A percentile compares a stretch with the other conserved stretches of the same genome.
phyloP scores from a whole-genome alignment of 345 rosid genomes.

The Reutealis trisperma region DNA sequence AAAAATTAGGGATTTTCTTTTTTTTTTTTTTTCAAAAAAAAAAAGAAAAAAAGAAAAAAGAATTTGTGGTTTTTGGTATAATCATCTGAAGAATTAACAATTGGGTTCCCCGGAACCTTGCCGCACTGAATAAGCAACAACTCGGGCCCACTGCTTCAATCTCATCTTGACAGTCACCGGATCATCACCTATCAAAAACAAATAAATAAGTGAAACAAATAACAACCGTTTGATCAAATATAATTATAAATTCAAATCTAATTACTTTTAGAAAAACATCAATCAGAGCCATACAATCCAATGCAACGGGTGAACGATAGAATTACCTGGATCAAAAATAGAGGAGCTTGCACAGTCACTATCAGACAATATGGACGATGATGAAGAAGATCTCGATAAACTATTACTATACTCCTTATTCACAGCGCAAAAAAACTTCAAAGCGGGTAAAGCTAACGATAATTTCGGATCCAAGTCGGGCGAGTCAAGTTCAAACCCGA shows the following conservation, averaged over 20 bases:
- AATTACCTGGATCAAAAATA: conserved; percentile 58
- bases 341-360: conserved; percentile 42
- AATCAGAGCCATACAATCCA: neutral
- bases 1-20: too few relatives aligned
- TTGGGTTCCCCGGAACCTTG: conserved; percentile 54
- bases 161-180: conserved; percentile 68
- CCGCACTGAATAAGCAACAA: conserved; percentile 77
- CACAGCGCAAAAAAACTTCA: conserved; percentile 71
- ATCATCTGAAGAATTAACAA: conserved; percentile 6
- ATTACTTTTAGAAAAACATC: neutral
- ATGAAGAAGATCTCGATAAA: conserved; percentile 61
- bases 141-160: conserved; percentile 86
- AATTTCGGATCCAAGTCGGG: conserved; percentile 68
- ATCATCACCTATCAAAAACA: conserved; percentile 51
- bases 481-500: conserved; percentile 68
- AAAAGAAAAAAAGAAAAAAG: neutral
- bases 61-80: too few relatives aligned
- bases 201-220: neutral
- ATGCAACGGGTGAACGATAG: neutral
- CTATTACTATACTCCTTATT: conserved; percentile 55
- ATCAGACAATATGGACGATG: conserved; percentile 55
- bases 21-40: too few relatives aligned
- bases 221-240: neutral
- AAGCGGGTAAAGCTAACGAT: conserved; percentile 68
- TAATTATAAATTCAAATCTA: neutral